Evolutionary conservation across 768 basidiomycete species (phyloP).

Genomic region (Suillus paluster): DNA sequence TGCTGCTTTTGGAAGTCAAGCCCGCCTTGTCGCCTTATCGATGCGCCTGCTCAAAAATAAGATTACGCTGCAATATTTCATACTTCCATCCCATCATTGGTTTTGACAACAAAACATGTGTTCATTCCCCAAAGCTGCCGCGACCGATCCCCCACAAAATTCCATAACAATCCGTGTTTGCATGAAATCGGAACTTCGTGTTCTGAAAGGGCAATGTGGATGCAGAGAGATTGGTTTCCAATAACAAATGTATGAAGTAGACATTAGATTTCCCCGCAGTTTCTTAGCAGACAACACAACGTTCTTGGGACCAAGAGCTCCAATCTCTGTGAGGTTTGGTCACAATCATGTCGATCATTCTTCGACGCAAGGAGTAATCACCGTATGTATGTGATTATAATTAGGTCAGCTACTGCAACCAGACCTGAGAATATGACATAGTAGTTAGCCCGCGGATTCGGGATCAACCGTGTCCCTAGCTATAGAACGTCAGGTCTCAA

Average conservation of each 20-base stretch:
- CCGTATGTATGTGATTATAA: too few species aligned
- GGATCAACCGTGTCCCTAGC: too few species aligned
- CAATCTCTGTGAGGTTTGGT: neutral
- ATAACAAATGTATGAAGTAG: neutral
- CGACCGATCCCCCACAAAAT: constrained; percentile 3
- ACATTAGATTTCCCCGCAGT: neutral
- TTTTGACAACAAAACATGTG: neutral
- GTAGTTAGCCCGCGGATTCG: too few species aligned
- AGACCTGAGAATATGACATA: too few species aligned
- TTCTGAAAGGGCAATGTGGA: neutral
- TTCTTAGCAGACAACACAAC: neutral
- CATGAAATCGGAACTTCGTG: neutral
- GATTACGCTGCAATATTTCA: constrained; percentile 13
- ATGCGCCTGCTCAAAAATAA: constrained; percentile 12
- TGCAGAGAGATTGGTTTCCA: neutral
- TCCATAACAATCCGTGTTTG: neutral
- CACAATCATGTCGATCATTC: neutral
- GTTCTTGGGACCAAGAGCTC: neutral
- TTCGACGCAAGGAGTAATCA: neutral
- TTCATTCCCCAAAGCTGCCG: neutral
- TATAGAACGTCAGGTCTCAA: neutral
- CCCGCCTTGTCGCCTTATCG: constrained; percentile 12
- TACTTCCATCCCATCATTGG: neutral
- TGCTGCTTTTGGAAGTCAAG: constrained; percentile 18
- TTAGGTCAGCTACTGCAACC: too few species aligned